Evolutionary conservation across 176 grass and related monocot species (phyloP).

Genomic region (Tillandsia leiboldiana): DNA sequence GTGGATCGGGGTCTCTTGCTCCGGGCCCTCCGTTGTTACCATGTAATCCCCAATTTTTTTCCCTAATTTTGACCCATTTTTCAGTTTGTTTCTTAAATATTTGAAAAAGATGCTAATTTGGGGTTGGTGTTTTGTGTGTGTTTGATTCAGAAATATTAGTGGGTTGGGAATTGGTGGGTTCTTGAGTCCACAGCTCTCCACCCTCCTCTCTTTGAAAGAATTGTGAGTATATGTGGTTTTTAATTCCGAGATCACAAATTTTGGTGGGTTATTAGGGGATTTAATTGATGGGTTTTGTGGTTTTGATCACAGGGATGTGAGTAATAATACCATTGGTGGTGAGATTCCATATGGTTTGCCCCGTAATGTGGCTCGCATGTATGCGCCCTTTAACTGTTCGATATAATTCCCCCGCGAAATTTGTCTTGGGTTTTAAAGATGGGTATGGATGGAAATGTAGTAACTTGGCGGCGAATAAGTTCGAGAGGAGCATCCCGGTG

Average conservation of each 20-base stretch:
- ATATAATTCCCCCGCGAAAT: neutral
- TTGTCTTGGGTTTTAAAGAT: constrained; percentile 8
- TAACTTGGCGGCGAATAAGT: constrained; percentile 63
- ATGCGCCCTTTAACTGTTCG: constrained; percentile 13
- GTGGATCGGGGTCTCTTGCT: constrained; percentile 53
- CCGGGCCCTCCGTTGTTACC: constrained; percentile 37
- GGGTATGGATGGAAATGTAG: constrained; percentile 23
- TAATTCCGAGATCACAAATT: constrained; percentile 9
- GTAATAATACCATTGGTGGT: constrained; percentile 62
- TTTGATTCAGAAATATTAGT: constrained; percentile 56
- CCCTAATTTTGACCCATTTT: constrained; percentile 1
- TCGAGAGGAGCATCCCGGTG: constrained; percentile 52
- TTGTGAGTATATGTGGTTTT: constrained; percentile 37
- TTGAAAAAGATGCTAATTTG: neutral
- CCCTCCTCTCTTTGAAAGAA: constrained; percentile 55
- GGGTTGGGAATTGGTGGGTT: constrained; percentile 59
- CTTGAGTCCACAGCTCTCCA: constrained; percentile 47
- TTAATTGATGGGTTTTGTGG: constrained; percentile 12
- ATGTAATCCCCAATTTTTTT: constrained; percentile 40
- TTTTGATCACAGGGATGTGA: constrained; percentile 49
- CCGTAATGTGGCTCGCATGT: constrained; percentile 63
- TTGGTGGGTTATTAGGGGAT: neutral
- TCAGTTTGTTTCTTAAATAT: constrained; percentile 15
- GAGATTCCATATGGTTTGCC: constrained; percentile 68
- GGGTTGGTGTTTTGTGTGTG: constrained; percentile 17